Conservation (phyloP, 768 basidiomycete species). For the Candolleomyces eurysporus region DNA sequence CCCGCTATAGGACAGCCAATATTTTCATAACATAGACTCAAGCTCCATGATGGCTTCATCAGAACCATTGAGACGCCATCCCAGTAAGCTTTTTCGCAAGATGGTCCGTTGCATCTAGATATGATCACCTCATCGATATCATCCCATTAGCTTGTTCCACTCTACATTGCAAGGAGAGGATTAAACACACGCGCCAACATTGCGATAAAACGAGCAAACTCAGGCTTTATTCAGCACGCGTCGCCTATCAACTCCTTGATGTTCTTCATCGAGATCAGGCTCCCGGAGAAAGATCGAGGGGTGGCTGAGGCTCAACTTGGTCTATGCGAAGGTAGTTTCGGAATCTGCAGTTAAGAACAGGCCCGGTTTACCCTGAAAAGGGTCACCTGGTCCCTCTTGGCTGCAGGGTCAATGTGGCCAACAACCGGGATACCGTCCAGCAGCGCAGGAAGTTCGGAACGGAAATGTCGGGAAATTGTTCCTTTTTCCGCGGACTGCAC, state of each 20-base stretch:
- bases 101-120: background rate
- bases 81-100: background rate
- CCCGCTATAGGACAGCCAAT: background rate
- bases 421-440: background rate
- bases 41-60: background rate
- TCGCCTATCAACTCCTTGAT: background rate
- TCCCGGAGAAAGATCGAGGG: background rate
- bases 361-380: background rate
- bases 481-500: background rate
- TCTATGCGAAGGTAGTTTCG: background rate
- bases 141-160: no score
- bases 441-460: background rate
- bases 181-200: no score
- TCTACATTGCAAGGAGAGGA: no score
- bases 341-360: background rate
- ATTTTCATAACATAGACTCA: background rate
- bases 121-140: no score
- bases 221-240: background rate
- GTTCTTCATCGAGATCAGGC: background rate
- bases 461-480: background rate
- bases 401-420: no score
- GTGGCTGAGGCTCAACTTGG: background rate
- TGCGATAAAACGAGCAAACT: background rate
- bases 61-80: no score
- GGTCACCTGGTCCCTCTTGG: background rate